Percentiles rank a stretch among this genome's conserved stretches.
Evolutionary conservation across 495 filamentous ascomycete species (phyloP).

Genomic region (Sordaria brevicollis): DNA sequence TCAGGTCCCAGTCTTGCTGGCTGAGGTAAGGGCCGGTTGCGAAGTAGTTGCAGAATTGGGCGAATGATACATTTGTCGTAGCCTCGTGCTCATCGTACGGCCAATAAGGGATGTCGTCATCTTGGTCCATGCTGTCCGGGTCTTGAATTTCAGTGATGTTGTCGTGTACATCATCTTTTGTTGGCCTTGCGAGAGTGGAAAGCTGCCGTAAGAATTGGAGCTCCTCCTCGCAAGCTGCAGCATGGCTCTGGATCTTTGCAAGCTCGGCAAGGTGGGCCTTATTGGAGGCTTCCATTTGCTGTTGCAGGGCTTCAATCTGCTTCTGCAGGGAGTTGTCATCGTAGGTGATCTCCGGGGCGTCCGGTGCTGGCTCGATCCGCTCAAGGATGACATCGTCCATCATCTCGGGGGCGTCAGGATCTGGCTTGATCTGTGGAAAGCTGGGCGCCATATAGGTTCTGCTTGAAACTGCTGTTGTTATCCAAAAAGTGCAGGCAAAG

Average conservation of each 20-base stretch:
- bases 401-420: too few species aligned
- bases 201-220: neutral
- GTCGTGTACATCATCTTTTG: too few species aligned
- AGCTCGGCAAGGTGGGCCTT: neutral
- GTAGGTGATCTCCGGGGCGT: neutral
- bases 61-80: neutral
- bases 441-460: neutral
- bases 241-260: neutral
- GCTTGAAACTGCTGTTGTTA: neutral
- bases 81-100: too few species aligned
- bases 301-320: neutral
- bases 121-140: too few species aligned
- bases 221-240: neutral
- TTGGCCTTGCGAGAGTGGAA: neutral
- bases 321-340: neutral
- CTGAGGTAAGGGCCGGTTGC: neutral
- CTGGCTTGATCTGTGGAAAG: too few species aligned
- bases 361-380: too few species aligned
- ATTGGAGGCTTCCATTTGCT: neutral
- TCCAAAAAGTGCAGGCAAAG: neutral
- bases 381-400: too few species aligned
- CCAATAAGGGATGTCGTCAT: too few species aligned
- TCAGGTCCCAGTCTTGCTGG: neutral
- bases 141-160: too few species aligned
- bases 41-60: neutral